These are phyloP conservation scores for Hypholoma fasciculare DNA, from an alignment of 768 basidiomycete genomes.

Conservation along the genomic window DNA sequence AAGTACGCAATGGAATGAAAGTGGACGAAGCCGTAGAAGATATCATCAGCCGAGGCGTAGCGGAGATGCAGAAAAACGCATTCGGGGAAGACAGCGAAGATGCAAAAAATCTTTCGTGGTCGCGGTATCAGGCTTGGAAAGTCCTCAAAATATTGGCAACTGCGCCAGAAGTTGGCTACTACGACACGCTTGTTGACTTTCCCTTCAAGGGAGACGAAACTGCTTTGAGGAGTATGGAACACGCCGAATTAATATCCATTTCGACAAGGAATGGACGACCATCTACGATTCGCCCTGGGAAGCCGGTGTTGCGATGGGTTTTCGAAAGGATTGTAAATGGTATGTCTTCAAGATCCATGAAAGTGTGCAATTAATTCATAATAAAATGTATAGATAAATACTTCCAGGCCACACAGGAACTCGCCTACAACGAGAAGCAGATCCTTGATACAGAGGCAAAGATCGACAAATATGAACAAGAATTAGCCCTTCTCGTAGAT, in stretches of 20 bases:
- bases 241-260: conserved; percentile 84
- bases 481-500: conserved; percentile 66
- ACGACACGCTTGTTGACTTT: conserved; percentile 76
- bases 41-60: conserved; percentile 75
- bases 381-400: conserved; percentile 52
- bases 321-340: conserved; percentile 83
- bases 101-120: conserved; percentile 81
- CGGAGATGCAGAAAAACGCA: conserved; percentile 85
- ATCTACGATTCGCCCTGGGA: conserved; percentile 83
- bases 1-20: conserved; percentile 70
- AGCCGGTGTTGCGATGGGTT: conserved; percentile 84
- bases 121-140: conserved; percentile 84
- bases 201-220: conserved; percentile 93
- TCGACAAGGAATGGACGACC: conserved; percentile 81
- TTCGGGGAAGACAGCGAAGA: conserved; percentile 95
- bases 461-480: conserved; percentile 73
- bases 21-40: conserved; percentile 88
- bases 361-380: not conserved
- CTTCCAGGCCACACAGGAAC: conserved; percentile 82
- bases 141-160: conserved; percentile 74
- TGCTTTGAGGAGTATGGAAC: conserved; percentile 82
- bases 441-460: conserved; percentile 60
- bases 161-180: conserved; percentile 75
- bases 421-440: conserved; percentile 72
- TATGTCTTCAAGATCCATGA: conserved; percentile 28